phyloP scores from a whole-genome alignment of 768 basidiomycete species.

The Coprinopsis marcescibilis region DNA sequence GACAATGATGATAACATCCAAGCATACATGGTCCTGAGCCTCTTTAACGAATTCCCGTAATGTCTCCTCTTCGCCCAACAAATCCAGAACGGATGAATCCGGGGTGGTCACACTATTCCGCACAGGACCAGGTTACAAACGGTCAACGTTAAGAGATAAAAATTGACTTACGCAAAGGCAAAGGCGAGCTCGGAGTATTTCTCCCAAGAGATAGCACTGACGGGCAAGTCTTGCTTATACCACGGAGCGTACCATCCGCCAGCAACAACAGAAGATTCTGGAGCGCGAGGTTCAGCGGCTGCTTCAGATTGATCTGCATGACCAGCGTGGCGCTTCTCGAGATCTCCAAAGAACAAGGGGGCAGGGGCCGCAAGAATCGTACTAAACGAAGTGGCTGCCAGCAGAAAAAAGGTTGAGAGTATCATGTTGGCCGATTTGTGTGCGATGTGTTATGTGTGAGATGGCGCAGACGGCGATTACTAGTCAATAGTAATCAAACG shows the following conservation, averaged over 20 bases:
- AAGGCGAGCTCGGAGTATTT: slow-evolving; percentile 47
- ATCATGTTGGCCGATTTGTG: neutral
- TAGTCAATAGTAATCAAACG: neutral
- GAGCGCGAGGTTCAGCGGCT: slow-evolving; percentile 2
- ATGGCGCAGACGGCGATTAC: neutral
- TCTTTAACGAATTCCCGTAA: slow-evolving; percentile 49
- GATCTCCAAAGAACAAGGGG: slow-evolving; percentile 26
- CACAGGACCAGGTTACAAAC: neutral
- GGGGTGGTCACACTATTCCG: slow-evolving; percentile 24
- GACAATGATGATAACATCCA: neutral
- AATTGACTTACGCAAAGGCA: slow-evolving; percentile 39
- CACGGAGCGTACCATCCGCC: slow-evolving; percentile 56
- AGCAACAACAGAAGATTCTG: slow-evolving; percentile 32
- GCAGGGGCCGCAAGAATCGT: slow-evolving; percentile 25
- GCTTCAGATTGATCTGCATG: neutral
- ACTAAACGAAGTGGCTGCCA: slow-evolving; percentile 25
- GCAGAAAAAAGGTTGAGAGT: slow-evolving; percentile 16
- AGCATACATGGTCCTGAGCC: slow-evolving; percentile 32
- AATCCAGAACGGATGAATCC: slow-evolving; percentile 21
- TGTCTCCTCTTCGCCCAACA: slow-evolving; percentile 35
- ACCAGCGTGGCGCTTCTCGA: slow-evolving; percentile 3
- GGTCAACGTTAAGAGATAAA: neutral
- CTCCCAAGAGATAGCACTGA: slow-evolving; percentile 43
- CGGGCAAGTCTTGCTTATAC: slow-evolving; percentile 34
- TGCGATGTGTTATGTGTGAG: neutral